Percentiles rank a stretch among this genome's conserved stretches.
Evolutionary conservation across 306 rosid species (phyloP).

Genomic region (Ammopiptanthus mongolicus): DNA sequence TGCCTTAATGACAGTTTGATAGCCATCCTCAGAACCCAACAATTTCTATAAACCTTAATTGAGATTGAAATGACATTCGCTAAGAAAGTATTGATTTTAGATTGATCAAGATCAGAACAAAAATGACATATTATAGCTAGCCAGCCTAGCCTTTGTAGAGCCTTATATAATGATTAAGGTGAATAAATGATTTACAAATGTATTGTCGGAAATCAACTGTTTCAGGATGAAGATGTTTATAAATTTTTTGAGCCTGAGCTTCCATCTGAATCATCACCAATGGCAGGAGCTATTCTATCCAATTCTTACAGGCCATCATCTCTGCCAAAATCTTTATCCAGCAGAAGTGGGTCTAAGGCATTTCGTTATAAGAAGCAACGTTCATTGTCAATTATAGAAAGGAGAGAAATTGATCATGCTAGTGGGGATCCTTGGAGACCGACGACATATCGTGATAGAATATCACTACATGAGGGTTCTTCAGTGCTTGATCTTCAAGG

Average conservation of each 20-base stretch:
- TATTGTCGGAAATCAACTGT: neutral
- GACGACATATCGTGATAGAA: conserved; percentile 37
- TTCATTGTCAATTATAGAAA: conserved; percentile 62
- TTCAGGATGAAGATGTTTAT: conserved; percentile 89
- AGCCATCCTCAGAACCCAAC: neutral
- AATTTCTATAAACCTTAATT: neutral
- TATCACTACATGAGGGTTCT: conserved; percentile 61
- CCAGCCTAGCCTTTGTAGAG: neutral
- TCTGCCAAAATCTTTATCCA: conserved; percentile 35
- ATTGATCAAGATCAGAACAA: neutral
- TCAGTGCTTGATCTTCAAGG: conserved; percentile 92
- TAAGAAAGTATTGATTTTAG: neutral
- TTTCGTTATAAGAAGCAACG: conserved; percentile 66
- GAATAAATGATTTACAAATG: neutral
- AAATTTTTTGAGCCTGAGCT: conserved; percentile 90
- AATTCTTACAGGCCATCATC: conserved; percentile 41
- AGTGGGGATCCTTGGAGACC: conserved; percentile 36
- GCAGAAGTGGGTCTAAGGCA: conserved; percentile 40
- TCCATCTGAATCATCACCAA: conserved; percentile 47
- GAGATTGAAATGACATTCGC: neutral
- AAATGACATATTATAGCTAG: neutral
- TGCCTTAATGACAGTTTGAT: neutral
- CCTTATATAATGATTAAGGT: neutral
- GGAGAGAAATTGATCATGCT: conserved; percentile 33
- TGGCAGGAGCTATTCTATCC: conserved; percentile 32